Evolutionary conservation across 192 early-diverging fungal genomes (phyloP), one percentile per base, ranked within the genome.

Genomic region (Chytriomyces sp.): DNA sequence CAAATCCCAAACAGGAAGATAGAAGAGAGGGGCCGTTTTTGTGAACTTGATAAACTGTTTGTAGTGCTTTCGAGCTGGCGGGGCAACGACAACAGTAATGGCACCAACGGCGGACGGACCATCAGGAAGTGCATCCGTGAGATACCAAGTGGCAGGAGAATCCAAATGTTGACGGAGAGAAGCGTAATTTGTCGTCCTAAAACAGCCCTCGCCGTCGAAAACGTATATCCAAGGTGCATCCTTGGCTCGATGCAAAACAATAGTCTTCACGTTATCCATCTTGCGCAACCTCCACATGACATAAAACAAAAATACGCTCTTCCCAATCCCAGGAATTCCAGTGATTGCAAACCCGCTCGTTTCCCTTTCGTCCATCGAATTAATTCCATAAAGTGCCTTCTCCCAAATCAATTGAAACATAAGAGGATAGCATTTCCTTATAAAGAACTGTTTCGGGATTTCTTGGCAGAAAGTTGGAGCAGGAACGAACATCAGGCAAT

Each of bases 91-190:
- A 16, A 68, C 46, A 68, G 67, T 68, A 45, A 68, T 47, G 46
- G 67, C 67, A 68, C 67, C 45, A 68, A 68, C 67, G 13, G 67
- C 67, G 6, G 67, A 68, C 10, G 67, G 67, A 46, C 67, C 67
- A 23, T 68, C 45, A 68, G 67, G 45, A 68, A 68, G 67, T 68
- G 67, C 46, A 68, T n/a, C n/a, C n/a, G n/a, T n/a, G n/a, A n/a
- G n/a, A n/a, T n/a, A n/a, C n/a, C n/a, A n/a, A n/a, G n/a, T n/a
- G n/a, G n/a, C n/a, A n/a, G n/a, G n/a, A n/a, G n/a, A n/a, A n/a
- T n/a, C n/a, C n/a, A n/a, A n/a, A n/a, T n/a, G n/a, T n/a, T n/a
- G n/a, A n/a, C n/a, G n/a, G n/a, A n/a, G n/a, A n/a, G n/a, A n/a
- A n/a, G n/a, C n/a, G n/a, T n/a, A n/a, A n/a, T n/a, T n/a, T n/a